Evolutionary conservation across 1,284 basidiomycete species (phyloP).

Genomic region (Fomitopsis schrenkii): DNA sequence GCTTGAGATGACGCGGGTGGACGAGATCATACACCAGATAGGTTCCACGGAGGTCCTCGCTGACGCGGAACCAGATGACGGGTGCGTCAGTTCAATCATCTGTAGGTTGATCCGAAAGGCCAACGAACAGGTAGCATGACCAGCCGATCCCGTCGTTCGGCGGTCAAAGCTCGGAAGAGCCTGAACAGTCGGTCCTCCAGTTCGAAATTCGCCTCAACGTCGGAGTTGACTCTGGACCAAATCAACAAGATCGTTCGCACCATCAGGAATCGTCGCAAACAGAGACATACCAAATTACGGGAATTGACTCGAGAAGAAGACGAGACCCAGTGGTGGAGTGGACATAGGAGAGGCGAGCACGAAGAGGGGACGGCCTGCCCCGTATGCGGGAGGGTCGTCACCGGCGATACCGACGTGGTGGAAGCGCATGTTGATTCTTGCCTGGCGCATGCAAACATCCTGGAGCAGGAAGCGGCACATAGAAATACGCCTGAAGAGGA

Average conservation of each 20-base stretch:
- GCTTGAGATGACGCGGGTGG: constrained; percentile 62
- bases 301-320: constrained; percentile 63
- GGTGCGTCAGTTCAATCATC: constrained; percentile 29
- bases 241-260: constrained; percentile 50
- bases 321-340: constrained; percentile 28
- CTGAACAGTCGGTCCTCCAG: constrained; percentile 26
- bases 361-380: constrained; percentile 54
- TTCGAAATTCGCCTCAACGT: constrained; percentile 25
- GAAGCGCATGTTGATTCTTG: constrained; percentile 78
- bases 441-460: constrained; percentile 45
- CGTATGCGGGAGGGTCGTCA: constrained; percentile 52
- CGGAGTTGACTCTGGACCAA: constrained; percentile 34
- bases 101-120: neutral
- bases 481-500: constrained; percentile 28
- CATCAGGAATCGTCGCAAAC: constrained; percentile 62
- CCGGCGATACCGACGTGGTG: constrained; percentile 64
- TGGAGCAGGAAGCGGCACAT: constrained; percentile 38
- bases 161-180: constrained; percentile 57
- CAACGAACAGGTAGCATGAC: constrained; percentile 9
- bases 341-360: constrained; percentile 19
- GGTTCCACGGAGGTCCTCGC: constrained; percentile 46
- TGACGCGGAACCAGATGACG: constrained; percentile 41
- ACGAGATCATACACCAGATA: constrained; percentile 58
- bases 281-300: constrained; percentile 56
- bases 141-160: constrained; percentile 47